Base-by-base conservation (phyloP, 164 flowering plant genomes). In the Chloranthus sessilifolius region DNA sequence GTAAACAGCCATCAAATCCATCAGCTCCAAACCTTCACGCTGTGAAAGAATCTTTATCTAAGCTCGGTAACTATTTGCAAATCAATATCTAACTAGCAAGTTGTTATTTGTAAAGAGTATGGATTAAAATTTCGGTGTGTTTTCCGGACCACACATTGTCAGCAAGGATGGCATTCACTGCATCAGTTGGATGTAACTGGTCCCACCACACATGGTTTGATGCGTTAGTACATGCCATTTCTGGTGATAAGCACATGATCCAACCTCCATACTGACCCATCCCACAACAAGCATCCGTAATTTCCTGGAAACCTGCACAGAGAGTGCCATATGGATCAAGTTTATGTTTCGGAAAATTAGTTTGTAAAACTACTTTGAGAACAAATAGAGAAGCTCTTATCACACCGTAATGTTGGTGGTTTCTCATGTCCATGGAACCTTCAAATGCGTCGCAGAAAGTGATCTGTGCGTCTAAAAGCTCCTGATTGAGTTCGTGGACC, bases 161-260 rank as follows among this genome's bases (percentile, higher is more conserved):
- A 15, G 98, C 98, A 53, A 91, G 57, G 38, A 90, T 84, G 15
- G 74, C 59, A 52, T 86, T 91, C 30, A 85, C 95, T 3, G 76
- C 85, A 55, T 71, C 89, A 0, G 98, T 91, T 29, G 96, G 98
- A 73, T 88, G 98, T 59, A 78, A 88, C 64, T 88, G 88, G 34
- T 91, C 98, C 98, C 98, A 87, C 96, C 95, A 87, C 9, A 85
- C 60, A 64, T 91, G 86, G 29, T 56, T 75, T 1, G 88, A 69
- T 23, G 92, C 92, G 52, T 87, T 69, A 0, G 8, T 35, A 53
- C 98, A 91, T 24, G 98, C 91, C 91, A 85, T 74, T 36, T 74
- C 79, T 5, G 90, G 79, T 26, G 80, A 67, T 2, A 84, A 21
- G 63, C 96, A 91, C 77, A 80, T 70, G 7, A 87, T 60, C 83